Percentiles rank a stretch among this genome's conserved stretches.
Evolutionary conservation across 257 asterid species (phyloP).

Genomic region (Solanum pennellii): DNA sequence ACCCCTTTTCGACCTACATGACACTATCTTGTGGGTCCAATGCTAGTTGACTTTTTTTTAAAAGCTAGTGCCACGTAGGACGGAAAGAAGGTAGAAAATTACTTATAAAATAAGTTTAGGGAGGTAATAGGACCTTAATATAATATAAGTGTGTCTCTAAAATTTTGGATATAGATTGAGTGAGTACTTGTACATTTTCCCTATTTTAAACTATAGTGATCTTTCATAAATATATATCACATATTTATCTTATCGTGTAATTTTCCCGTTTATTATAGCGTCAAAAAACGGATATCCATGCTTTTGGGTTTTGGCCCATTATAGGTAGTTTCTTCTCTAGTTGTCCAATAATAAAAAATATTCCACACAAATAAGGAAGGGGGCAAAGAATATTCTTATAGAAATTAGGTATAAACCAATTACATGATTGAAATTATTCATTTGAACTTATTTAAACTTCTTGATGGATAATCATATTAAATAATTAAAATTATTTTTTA

Average conservation of each 20-base stretch:
- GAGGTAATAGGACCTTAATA: too few species aligned
- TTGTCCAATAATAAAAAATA: background rate
- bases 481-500: background rate
- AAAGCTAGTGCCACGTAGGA: too few species aligned
- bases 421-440: background rate
- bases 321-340: background rate
- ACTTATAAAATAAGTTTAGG: too few species aligned
- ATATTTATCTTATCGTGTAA: background rate
- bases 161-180: too few species aligned
- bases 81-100: too few species aligned
- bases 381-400: background rate
- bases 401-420: background rate
- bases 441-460: too few species aligned
- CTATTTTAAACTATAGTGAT: too few species aligned
- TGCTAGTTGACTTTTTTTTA: fast-evolving
- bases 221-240: background rate
- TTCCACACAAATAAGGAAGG: background rate
- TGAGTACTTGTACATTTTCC: too few species aligned
- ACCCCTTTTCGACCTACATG: too few species aligned
- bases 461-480: background rate
- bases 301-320: background rate
- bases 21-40: too few species aligned
- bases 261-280: too few species aligned
- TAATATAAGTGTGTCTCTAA: too few species aligned
- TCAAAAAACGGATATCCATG: background rate